These are phyloP conservation scores for Coniferiporia weirii DNA, from an alignment of 1,284 basidiomycete genomes.

Conservation along the genomic window DNA sequence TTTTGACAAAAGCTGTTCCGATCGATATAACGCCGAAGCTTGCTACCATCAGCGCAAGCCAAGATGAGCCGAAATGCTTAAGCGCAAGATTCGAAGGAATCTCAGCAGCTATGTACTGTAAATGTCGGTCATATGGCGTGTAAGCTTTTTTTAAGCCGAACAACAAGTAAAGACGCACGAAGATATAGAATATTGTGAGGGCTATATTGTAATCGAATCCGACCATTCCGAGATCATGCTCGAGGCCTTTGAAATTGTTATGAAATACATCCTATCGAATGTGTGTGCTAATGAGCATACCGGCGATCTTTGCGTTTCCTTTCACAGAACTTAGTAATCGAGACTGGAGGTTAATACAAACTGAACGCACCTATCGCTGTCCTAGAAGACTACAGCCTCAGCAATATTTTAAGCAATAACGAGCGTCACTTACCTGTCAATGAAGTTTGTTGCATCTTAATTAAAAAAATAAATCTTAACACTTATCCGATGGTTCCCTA, in stretches of 20 bases:
- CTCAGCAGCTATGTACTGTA: conserved; percentile 19
- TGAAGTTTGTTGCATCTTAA: conserved; percentile 38
- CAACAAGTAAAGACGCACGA: conserved; percentile 2
- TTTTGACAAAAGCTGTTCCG: conserved; percentile 27
- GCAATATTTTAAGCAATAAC: not conserved
- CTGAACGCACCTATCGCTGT: conserved; percentile 26
- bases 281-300: not conserved
- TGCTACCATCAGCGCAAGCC: conserved; percentile 19
- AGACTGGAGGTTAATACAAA: not conserved
- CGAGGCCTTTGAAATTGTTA: conserved; percentile 30
- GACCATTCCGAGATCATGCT: conserved; percentile 38
- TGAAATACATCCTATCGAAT: not conserved
- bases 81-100: conserved; percentile 21
- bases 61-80: conserved; percentile 22
- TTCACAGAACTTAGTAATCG: not conserved
- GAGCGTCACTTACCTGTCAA: conserved; percentile 29
- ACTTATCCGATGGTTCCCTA: not conserved
- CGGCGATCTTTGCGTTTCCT: conserved; percentile 19
- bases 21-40: conserved; percentile 24
- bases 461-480: not conserved
- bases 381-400: conserved; percentile 11
- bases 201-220: conserved; percentile 41
- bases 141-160: conserved; percentile 21
- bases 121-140: not conserved
- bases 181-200: conserved; percentile 19